These are phyloP conservation scores for Lathyrus tuberosus DNA, from an alignment of 306 rosid genomes.

Conservation along the genomic window DNA sequence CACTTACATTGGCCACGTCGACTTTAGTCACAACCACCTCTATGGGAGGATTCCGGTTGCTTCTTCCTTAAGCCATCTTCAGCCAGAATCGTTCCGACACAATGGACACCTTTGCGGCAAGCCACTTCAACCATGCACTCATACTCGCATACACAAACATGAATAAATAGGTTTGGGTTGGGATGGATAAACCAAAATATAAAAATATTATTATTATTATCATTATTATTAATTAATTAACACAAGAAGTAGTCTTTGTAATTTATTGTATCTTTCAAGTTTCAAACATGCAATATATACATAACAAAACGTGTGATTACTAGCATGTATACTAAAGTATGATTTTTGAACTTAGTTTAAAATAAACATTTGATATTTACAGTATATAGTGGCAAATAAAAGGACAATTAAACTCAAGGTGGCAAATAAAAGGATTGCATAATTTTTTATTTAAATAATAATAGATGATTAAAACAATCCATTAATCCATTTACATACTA, in stretches of 20 bases:
- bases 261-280: neutral
- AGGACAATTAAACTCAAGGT: neutral
- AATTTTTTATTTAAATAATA: neutral
- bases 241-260: neutral
- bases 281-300: neutral
- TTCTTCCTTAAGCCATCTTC: conserved; percentile 60
- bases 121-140: conserved; percentile 57
- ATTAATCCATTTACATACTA: neutral
- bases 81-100: conserved; percentile 49
- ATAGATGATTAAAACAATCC: neutral
- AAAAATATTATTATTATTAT: neutral
- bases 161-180: neutral
- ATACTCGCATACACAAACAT: conserved; percentile 2
- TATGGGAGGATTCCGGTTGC: conserved; percentile 65
- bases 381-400: no score
- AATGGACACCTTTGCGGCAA: conserved; percentile 67
- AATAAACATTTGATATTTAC: no score
- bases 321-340: no score
- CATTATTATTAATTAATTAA: no score
- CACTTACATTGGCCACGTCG: conserved; percentile 65
- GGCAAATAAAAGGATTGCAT: neutral
- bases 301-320: no score
- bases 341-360: no score
- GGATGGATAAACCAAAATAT: neutral
- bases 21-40: conserved; percentile 73